Base-by-base conservation (phyloP, 768 basidiomycete species). In the Lactarius sanguifluus region DNA sequence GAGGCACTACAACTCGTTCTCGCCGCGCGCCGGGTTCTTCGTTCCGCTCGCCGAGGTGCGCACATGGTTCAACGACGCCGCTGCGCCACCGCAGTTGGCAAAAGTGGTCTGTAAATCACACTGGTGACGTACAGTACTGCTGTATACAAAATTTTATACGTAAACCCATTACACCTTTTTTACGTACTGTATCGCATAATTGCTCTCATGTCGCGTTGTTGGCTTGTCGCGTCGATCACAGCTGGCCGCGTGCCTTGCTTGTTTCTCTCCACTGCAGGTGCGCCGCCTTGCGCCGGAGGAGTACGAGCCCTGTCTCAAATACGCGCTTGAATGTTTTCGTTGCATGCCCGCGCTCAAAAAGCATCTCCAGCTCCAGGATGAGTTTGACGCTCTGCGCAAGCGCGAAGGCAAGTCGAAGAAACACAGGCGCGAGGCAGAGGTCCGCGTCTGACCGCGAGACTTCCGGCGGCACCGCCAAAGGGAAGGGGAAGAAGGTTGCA, bases 1-100 rank as follows among this genome's bases (percentile, higher is more conserved):
- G 80, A 91, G 89, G 73, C 95, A 97, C 70, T 91, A 93, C 77
- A 95, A 96, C 72, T 90, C 92, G 6, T 97, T 96, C 77, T 88
- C 91, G 72, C 94, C 94, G 0, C 84, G 85, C 57, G 80, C 84
- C 23, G 93, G 91, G 1, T 96, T 93, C 77, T 96, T 96, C 77
- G 72, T 96, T 3, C 83, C 87, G 67, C 77, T 95, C 20, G 81
- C 86, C 59, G 86, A 92, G 12, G 89, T 96, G n/a, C 77, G 91
- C 54, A 81, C 83, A 2, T 94, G 93, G 93, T 88, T 92, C 59
- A 45, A 56, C 36, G 52, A 45, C 43, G 40, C 10, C 43, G 43
- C 41, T 2, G n/a, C 13, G 34, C 84, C n/a, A n/a, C n/a, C 84
- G 16, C 84, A 82, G 20, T 79, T 82, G 1, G 72, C 76, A 20